Conservation (phyloP, 345 rosid species). For the Rhodomyrtus tomentosa region DNA sequence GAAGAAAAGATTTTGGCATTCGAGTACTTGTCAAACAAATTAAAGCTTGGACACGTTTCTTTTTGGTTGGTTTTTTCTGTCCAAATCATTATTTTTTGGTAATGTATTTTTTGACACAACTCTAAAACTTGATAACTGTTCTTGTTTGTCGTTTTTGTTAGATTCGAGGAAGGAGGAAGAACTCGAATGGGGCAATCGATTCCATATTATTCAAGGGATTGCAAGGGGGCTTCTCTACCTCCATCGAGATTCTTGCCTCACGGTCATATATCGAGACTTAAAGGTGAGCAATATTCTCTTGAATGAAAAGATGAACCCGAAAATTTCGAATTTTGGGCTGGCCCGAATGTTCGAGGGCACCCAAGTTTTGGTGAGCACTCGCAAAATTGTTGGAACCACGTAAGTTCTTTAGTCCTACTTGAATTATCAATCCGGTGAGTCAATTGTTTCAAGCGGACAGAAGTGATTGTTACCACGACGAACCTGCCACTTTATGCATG, state of each 20-base stretch:
- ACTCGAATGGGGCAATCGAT: constrained; percentile 19
- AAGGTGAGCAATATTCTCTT: constrained; percentile 19
- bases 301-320: constrained; percentile 18
- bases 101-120: neutral
- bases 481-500: neutral
- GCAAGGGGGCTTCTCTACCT: constrained; percentile 27
- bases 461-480: neutral
- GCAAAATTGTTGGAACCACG: constrained; percentile 13
- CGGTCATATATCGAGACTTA: constrained; percentile 23
- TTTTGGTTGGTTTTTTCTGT: constrained; percentile 2
- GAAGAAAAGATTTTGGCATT: constrained; percentile 47
- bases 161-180: constrained; percentile 4
- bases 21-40: constrained; percentile 10
- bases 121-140: neutral
- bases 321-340: constrained; percentile 29
- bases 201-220: constrained; percentile 18
- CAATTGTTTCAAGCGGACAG: neutral
- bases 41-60: neutral
- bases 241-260: constrained; percentile 19
- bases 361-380: constrained; percentile 4
- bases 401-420: neutral
- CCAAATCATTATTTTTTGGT: neutral
- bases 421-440: neutral
- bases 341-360: constrained; percentile 13
- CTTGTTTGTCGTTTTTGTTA: neutral